Evolutionary conservation across 495 filamentous ascomycete genomes (phyloP), one percentile per base, ranked within the genome.

Genomic region (Penicillium macrosclerotiorum): DNA sequence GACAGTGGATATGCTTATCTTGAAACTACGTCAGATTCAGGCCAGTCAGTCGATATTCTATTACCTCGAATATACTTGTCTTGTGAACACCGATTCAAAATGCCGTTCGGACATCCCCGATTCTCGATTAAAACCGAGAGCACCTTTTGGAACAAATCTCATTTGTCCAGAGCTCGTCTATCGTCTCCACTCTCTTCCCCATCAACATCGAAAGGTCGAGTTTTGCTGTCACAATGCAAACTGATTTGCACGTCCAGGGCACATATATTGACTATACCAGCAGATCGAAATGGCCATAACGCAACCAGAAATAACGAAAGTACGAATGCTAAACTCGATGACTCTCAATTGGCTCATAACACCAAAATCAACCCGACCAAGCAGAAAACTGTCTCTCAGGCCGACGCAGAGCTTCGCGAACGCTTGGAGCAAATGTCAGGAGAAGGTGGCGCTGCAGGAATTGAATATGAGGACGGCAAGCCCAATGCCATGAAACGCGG

Each of bases 401-500:
- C 80, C 17, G 88, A 93, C 59, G 78, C 83, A 35, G 85, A 89
- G 50, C 63, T 93, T 5, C 72, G 71, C 18, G 59, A 74, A 48
- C 84, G 84, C 52, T 75, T 91, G 43, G 81, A 84, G 51, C 78
- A 77, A 13, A 74, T 89, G 12, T 75, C 84, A 1, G 88, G 89
- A 3, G 86, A 84, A 13, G 89, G 89, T 22, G 89, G 88, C 5
- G 80, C 74, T 29, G 73, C 85, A n/a, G 89, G 89, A 1, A 71
- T 91, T 7, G 88, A 92, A 66, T 82, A 84, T 49, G 87, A 91
- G 60, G 78, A 91, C 52, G 89, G 89, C 0, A 73, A 84, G 56
- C 79, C 87, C 1, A 79, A 78, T 7, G 71, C 83, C 1, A 87
- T 92, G 85, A 93, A 91, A 65, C 72, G 87, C 34, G 72, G 82